phyloP scores from a whole-genome alignment of 2,329 filamentous ascomycete species.

The Lachnellula suecica region DNA sequence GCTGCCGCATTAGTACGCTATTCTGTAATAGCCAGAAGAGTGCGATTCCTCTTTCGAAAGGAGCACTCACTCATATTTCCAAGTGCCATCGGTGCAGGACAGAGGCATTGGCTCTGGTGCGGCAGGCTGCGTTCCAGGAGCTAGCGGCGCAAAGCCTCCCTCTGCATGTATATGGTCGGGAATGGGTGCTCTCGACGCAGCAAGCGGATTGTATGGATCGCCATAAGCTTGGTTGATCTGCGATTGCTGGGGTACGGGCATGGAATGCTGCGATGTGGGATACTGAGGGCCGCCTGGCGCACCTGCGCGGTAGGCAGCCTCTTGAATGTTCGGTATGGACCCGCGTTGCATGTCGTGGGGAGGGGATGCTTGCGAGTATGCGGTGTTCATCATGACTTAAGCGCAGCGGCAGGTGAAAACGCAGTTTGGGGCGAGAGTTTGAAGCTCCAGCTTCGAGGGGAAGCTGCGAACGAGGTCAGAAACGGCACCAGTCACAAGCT shows the following conservation, averaged over 20 bases:
- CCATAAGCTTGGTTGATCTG: constrained; percentile 18
- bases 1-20: constrained; percentile 31
- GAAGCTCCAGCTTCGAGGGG: constrained; percentile 3
- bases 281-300: constrained; percentile 8
- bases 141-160: constrained; percentile 14
- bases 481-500: not conserved
- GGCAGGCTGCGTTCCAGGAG: constrained; percentile 17
- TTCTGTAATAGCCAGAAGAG: not conserved
- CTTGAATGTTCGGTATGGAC: constrained; percentile 15
- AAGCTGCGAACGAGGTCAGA: not conserved
- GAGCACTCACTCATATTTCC: constrained; percentile 30
- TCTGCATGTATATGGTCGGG: constrained; percentile 18
- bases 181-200: constrained; percentile 17
- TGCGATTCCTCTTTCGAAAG: not conserved
- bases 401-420: not conserved
- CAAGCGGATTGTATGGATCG: constrained; percentile 12
- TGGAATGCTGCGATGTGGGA: constrained; percentile 16
- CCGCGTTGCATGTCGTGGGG: constrained; percentile 17
- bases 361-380: constrained; percentile 24
- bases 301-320: constrained; percentile 14
- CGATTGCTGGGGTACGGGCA: constrained; percentile 27
- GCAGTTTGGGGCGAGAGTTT: not conserved
- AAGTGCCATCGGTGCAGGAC: constrained; percentile 19
- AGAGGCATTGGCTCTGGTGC: constrained; percentile 17
- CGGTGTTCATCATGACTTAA: constrained; percentile 18